These are phyloP conservation scores for Sedum album DNA, from an alignment of 164 flowering plant species.

Conservation along the genomic window DNA sequence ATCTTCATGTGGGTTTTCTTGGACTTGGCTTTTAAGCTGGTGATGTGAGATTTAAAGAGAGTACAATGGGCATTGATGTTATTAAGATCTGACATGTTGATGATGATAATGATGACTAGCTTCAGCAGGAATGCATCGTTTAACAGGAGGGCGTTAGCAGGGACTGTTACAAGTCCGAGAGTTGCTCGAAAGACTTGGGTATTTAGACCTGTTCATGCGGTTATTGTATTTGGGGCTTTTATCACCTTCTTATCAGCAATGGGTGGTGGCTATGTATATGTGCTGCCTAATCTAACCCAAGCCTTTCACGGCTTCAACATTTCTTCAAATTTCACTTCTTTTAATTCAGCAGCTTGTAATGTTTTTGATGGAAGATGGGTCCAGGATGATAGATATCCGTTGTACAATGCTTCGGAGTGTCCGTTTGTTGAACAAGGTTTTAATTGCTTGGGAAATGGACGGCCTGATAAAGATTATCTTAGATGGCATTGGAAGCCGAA, in stretches of 20 bases:
- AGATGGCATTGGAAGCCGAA: slow-evolving; percentile 58
- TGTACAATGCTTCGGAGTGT: slow-evolving; percentile 44
- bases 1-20: no score
- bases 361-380: slow-evolving; percentile 50
- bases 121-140: slow-evolving; percentile 39
- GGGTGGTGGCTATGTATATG: slow-evolving; percentile 39
- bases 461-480: slow-evolving; percentile 31
- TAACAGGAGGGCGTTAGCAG: slow-evolving; percentile 26
- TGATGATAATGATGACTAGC: slow-evolving; percentile 25
- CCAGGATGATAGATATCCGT: slow-evolving; percentile 29
- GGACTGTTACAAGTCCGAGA: slow-evolving; percentile 33
- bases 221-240: slow-evolving; percentile 29
- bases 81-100: slow-evolving; percentile 14
- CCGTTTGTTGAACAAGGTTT: slow-evolving; percentile 52
- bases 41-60: neutral
- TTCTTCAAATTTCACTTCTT: slow-evolving; percentile 10
- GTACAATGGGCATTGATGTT: neutral
- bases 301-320: slow-evolving; percentile 27
- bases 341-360: slow-evolving; percentile 23
- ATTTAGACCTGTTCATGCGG: slow-evolving; percentile 24
- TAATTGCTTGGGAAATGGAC: slow-evolving; percentile 43
- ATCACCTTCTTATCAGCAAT: slow-evolving; percentile 33
- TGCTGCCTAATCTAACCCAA: slow-evolving; percentile 37
- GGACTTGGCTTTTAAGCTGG: neutral
- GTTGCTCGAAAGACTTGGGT: slow-evolving; percentile 26